A percentile compares a stretch with the other conserved stretches of the same genome.
phyloP scores from a whole-genome alignment of 139 green algal genomes.

The Chlamydomonas schloesseri region DNA sequence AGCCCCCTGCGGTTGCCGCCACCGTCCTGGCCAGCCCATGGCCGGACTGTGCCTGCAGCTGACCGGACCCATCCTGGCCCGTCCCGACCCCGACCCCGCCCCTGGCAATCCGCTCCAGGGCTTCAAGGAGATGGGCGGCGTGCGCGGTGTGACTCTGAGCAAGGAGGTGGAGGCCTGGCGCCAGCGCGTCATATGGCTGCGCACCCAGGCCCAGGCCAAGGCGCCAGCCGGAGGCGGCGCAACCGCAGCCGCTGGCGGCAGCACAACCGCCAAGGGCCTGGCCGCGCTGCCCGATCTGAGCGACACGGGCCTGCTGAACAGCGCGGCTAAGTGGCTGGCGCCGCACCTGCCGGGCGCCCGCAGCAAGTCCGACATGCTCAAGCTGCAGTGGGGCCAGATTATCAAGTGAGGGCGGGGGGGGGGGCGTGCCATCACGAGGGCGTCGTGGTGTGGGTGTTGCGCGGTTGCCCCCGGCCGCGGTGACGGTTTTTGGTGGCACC shows the following conservation, averaged over 20 bases:
- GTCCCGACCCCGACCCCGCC: too few relatives aligned
- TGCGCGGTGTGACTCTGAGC: conserved; percentile 24
- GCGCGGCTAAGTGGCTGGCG: conserved; percentile 50
- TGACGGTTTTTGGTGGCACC: too few relatives aligned
- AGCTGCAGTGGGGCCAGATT: conserved; percentile 40
- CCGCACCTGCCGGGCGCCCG: conserved; percentile 55
- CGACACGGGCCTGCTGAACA: conserved; percentile 52
- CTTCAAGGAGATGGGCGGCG: conserved; percentile 57
- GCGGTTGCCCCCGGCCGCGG: too few relatives aligned
- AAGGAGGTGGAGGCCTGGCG: conserved; percentile 60
- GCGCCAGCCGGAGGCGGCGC: too few relatives aligned
- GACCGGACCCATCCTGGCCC: too few relatives aligned
- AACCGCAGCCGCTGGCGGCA: too few relatives aligned
- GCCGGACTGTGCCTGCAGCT: too few relatives aligned
- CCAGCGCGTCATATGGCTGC: conserved; percentile 60
- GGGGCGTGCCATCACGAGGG: too few relatives aligned
- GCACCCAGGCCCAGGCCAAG: not conserved
- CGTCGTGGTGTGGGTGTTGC: too few relatives aligned
- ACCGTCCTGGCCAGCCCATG: too few relatives aligned
- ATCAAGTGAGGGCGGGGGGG: conserved; percentile 42
- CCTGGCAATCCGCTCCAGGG: too few relatives aligned
- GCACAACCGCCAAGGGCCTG: not conserved
- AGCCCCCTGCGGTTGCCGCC: too few relatives aligned
- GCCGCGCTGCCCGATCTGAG: conserved; percentile 65
- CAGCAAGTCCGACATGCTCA: conserved; percentile 35